These are phyloP conservation scores for Suillus clintonianus DNA, from an alignment of 768 basidiomycete genomes.

Conservation along the genomic window DNA sequence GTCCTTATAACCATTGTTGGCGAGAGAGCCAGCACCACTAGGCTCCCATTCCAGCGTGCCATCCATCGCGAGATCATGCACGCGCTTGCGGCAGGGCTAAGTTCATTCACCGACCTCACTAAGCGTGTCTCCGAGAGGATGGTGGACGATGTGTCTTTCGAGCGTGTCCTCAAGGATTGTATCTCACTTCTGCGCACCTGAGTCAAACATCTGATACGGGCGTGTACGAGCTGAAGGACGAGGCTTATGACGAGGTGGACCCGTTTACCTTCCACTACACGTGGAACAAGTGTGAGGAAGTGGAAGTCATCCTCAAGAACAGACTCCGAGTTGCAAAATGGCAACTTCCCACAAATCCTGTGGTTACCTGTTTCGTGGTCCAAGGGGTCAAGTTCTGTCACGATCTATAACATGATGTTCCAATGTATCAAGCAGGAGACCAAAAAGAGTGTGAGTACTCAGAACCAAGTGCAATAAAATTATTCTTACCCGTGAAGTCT, in stretches of 20 bases:
- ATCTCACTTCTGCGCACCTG: slow-evolving; percentile 81
- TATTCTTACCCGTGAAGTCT: background rate
- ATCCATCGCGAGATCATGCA: slow-evolving; percentile 89
- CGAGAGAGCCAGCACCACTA: slow-evolving; percentile 75
- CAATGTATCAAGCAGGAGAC: background rate
- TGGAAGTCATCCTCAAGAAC: slow-evolving; percentile 71
- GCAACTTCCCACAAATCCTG: background rate
- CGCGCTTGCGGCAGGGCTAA: slow-evolving; percentile 83
- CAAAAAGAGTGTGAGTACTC: background rate
- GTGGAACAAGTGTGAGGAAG: slow-evolving; percentile 90
- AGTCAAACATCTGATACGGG: slow-evolving; percentile 77
- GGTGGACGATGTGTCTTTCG: slow-evolving; percentile 82
- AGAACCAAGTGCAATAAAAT: background rate
- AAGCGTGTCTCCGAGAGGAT: slow-evolving; percentile 90
- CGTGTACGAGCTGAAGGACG: slow-evolving; percentile 85
- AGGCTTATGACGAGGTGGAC: slow-evolving; percentile 83
- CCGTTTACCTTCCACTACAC: slow-evolving; percentile 97
- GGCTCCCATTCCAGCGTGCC: slow-evolving; percentile 60
- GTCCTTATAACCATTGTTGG: slow-evolving; percentile 85
- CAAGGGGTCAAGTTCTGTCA: background rate
- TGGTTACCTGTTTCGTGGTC: too few species aligned
- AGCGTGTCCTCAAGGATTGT: slow-evolving; percentile 76
- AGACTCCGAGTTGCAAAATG: slow-evolving; percentile 44
- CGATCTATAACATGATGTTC: background rate
- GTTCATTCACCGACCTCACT: slow-evolving; percentile 87